Base-by-base conservation (phyloP, 805 yeast genomes). In the Kurtzmaniella cleridarum region DNA sequence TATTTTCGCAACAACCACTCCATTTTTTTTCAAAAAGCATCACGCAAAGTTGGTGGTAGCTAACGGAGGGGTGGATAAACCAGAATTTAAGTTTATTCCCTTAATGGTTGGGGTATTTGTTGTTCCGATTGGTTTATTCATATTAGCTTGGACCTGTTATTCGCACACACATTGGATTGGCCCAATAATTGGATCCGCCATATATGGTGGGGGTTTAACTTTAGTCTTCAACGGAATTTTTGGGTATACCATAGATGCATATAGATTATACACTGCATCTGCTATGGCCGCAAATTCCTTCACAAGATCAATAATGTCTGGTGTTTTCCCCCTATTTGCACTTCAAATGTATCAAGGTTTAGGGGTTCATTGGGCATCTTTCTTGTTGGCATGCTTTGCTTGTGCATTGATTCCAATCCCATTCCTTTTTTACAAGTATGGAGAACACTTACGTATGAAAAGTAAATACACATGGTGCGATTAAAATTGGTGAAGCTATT, bases 61-160 rank as follows among this genome's bases (percentile, higher is more conserved):
- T 14, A 64, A 65, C 37, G 59, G 61, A n/a, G 76, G 76, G 5
- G 55, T 53, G 14, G 62, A 74, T 0, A 73, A 79, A 13, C 95
- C 95, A 0, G 95, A 88, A 57, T 79, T 78, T n/a, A 76, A 95
- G 55, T 67, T 87, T 38, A 75, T 78, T 24, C 78, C 87, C 27
- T 72, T 86, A 76, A 71, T 84, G 56, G 58, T 70, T 28, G 88
- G 93, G 26, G 81, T 80, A 13, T 49, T 84, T 39, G 54, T 73
- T 3, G 84, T 85, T 63, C 86, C 95, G 18, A 64, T 79, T 34
- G 95, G 95, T 32, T 63, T 88, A 45, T 69, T 87, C 47, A 82
- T 93, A 85, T 71, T 88, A 58, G 76, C 82, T 39, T 88, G 95
- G 95, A 70, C 90, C 42, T 83, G 82, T 54, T 81, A 73, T 39